Conservation (phyloP, 257 asterid genomes). For the Capsicum chinense region DNA sequence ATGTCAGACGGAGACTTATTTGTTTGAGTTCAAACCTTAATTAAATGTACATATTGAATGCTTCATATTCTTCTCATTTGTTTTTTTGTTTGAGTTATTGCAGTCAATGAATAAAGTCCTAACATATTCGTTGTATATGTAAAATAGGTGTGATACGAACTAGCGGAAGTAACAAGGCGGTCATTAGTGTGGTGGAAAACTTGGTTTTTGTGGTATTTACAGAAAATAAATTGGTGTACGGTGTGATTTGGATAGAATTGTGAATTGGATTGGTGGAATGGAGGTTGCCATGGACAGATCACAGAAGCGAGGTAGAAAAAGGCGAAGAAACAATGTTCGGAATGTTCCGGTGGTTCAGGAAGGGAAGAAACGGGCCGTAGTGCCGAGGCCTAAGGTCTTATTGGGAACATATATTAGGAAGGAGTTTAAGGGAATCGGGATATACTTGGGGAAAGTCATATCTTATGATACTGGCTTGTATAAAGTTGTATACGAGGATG, state of each 20-base stretch:
- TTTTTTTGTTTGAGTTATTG: not conserved
- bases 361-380: conserved; percentile 52
- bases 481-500: conserved; percentile 74
- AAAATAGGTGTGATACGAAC: not conserved
- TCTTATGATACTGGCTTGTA: conserved; percentile 64
- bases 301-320: conserved; percentile 65
- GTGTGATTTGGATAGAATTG: conserved; percentile 36
- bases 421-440: conserved; percentile 62
- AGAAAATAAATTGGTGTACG: conserved; percentile 16
- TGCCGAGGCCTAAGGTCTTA: conserved; percentile 51
- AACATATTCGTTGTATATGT: not conserved
- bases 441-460: conserved; percentile 64
- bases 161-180: not conserved
- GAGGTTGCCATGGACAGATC: conserved; percentile 44
- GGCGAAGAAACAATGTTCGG: conserved; percentile 54
- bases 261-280: conserved; percentile 44
- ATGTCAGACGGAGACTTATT: not conserved
- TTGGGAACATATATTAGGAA: conserved; percentile 72
- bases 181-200: conserved; percentile 15
- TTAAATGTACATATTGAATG: conserved; percentile 9
- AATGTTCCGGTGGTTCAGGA: conserved; percentile 45
- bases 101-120: not conserved
- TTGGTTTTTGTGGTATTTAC: not conserved
- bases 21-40: not conserved
- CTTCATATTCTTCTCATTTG: conserved; percentile 11